These are phyloP conservation scores for Schrenkiella parvula DNA, from an alignment of 345 rosid genomes.

Conservation along the genomic window DNA sequence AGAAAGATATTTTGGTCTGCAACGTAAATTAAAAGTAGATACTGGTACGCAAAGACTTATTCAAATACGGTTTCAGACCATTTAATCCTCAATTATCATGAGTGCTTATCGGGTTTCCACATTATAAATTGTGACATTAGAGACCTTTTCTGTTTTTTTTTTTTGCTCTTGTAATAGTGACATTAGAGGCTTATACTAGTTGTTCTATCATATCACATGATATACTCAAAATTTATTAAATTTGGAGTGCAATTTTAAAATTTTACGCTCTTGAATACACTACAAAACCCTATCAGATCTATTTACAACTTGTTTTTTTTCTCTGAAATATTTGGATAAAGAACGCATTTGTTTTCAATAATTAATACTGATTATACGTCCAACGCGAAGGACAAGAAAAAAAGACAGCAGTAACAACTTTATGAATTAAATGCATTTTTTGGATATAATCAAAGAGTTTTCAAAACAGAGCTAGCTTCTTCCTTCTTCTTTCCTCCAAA, in stretches of 20 bases:
- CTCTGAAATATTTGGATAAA: neutral
- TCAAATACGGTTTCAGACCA: neutral
- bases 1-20: no score
- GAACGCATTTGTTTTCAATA: neutral
- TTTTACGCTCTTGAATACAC: neutral
- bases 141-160: no score
- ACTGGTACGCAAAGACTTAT: neutral
- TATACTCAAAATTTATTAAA: neutral
- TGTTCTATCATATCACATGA: neutral
- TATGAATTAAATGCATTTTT: slow-evolving; percentile 23
- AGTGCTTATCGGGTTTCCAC: neutral
- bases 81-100: neutral
- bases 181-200: neutral
- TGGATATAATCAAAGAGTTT: slow-evolving; percentile 3
- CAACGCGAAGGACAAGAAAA: neutral
- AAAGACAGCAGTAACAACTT: slow-evolving; percentile 16
- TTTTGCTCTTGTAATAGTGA: no score
- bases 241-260: neutral
- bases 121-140: neutral
- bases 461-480: neutral
- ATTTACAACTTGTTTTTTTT: neutral
- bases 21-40: no score
- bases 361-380: neutral
- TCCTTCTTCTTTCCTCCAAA: slow-evolving; percentile 8
- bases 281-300: neutral